Base-by-base conservation (phyloP, 306 rosid species). In the Hippophae gyantsensis region DNA sequence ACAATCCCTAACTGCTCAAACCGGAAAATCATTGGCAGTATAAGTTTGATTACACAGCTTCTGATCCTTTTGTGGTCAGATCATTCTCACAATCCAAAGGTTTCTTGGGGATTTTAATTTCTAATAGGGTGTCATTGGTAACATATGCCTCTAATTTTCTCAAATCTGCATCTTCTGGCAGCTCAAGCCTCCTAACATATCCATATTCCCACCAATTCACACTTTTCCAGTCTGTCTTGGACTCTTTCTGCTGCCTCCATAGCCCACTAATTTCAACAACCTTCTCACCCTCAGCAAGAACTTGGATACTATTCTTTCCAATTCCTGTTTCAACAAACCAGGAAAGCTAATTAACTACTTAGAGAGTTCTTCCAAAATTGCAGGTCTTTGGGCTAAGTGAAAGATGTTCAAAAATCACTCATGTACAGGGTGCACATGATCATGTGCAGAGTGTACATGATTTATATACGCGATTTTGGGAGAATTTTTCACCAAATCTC, bases 161-260 rank as follows among this genome's bases (percentile, higher is more conserved):
- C 83, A 78, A 78, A 71, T 92, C 95, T 56, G 93, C 96, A 80
- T 92, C 92, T 26, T 87, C 96, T 38, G 96, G 96, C 58, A 92
- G 73, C 76, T 92, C 98, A 61, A 92, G 89, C 83, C 84, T 86
- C 67, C 98, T 43, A n/a, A 92, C 96, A 69, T 49, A 92, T 47
- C 98, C 98, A 56, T 69, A 48, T 55, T 92, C 89, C 98, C 98
- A 92, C 98, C 98, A 87, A 13, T 85, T 69, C 57, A 81, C 89
- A 77, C 88, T 71, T 64, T 76, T 86, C 98, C 98, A 92, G 47
- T 92, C 95, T 57, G 74, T 58, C 66, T 69, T 81, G 55, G 81
- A 42, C 48, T 79, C 83, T 61, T 73, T 73, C 38, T 84, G 94
- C 65, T 76, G 86, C 79, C 73, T 92, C 89, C 88, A 83, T 41